These are phyloP conservation scores for Talaromyces liani DNA, from an alignment of 495 filamentous ascomycete genomes.

Conservation along the genomic window DNA sequence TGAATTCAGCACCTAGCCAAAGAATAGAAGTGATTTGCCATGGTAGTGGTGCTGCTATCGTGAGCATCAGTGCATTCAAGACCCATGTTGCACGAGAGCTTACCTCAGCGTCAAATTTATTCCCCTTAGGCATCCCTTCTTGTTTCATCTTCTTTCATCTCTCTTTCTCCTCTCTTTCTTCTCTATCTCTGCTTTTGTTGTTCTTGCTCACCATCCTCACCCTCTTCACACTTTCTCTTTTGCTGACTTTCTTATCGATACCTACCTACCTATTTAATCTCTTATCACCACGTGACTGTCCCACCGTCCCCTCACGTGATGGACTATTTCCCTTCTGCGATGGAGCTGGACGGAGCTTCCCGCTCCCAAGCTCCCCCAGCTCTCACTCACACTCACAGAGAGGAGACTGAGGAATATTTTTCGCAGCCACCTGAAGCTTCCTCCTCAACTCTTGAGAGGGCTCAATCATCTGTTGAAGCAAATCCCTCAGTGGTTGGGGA, in stretches of 20 bases:
- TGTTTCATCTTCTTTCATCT: not conserved
- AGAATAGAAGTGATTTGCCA: not conserved
- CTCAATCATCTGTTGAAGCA: not conserved
- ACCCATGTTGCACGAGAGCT: not conserved
- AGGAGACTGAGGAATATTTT: not conserved
- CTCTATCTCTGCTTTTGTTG: not conserved
- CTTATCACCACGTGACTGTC: not conserved
- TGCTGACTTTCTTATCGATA: not conserved
- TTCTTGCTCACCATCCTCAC: not conserved
- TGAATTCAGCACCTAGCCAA: not conserved
- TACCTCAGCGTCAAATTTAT: not conserved
- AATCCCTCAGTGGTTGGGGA: not conserved
- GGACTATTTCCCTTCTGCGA: not conserved
- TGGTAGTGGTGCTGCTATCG: not conserved
- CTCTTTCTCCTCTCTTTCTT: not conserved
- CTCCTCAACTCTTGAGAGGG: not conserved
- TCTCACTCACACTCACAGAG: not conserved
- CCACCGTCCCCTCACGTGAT: not conserved
- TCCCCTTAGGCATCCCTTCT: not conserved
- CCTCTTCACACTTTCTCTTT: not conserved
- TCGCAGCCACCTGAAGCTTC: not conserved
- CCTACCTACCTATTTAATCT: not conserved
- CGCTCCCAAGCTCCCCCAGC: not conserved
- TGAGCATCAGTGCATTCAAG: not conserved
- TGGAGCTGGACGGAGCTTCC: not conserved